Evolutionary conservation across 169 alveolate species (phyloP), one percentile per base, ranked within the genome.

Genomic region (Plasmodium gaboni): DNA sequence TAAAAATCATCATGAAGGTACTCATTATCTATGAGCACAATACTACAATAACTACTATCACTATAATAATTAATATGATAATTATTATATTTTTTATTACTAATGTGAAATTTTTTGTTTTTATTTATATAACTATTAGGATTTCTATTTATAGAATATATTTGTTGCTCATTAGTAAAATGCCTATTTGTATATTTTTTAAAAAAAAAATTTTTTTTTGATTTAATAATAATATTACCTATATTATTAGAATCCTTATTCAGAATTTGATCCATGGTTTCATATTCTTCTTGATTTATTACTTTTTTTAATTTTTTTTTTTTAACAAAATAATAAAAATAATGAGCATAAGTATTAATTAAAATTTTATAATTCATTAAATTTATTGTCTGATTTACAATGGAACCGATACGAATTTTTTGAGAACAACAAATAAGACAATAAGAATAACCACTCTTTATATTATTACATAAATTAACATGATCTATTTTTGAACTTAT

Each of bases 401-500:
- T 65, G 32, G 3, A 5, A 12, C 38, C 64, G 26, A 50, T 55
- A 26, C 15, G 44, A 2, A 42, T 59, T 19, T 6, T 44, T 51
- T 64, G 76, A 4, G 89, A 76, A 7, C 89, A 76, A 13, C 89
- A 76, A 7, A 76, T 22, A 2, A 76, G 17, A 24, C 89, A 76
- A 26, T 26, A 76, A 0, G 73, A 19, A 46, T 76, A 76, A 0
- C 89, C 89, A 22, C 63, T 76, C n/a, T 50, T 63, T 22, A 76
- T n/a, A 24, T 76, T 76, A 3, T 10, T 12, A 50, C 89, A 76
- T 6, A 51, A 63, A 38, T n/a, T 48, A n/a, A 48, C 42, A 64
- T 76, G 63, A 13, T 61, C 51, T 0, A 55, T 67, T 44, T 38
- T 65, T 19, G 38, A 7, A n/a, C 73, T 55, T 13, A 76, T 57